Evolutionary conservation across 2,329 filamentous ascomycete genomes (phyloP).

Genomic region (Neopestalotiopsis rosae): DNA sequence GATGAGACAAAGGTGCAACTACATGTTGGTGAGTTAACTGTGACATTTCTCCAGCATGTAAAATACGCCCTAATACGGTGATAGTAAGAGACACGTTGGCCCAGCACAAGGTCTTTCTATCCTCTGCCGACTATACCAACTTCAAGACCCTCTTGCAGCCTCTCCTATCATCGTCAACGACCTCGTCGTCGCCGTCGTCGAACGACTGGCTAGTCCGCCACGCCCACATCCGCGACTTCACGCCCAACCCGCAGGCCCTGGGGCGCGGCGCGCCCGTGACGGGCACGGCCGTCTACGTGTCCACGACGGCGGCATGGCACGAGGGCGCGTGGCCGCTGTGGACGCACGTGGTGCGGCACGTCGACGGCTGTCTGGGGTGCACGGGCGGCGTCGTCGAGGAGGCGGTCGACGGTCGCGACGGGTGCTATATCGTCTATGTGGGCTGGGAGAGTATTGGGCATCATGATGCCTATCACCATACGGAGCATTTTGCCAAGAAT

Average conservation of each 20-base stretch:
- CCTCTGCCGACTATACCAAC: neutral
- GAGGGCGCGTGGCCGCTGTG: slow-evolving; percentile 27
- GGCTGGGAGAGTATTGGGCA: slow-evolving; percentile 39
- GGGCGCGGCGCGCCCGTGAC: neutral
- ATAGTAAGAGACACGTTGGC: slow-evolving; percentile 4
- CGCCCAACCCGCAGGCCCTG: neutral
- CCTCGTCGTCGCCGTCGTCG: too few species aligned
- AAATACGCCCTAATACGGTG: neutral
- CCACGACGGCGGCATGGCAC: slow-evolving; percentile 21
- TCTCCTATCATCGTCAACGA: neutral
- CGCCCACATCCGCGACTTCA: slow-evolving; percentile 8
- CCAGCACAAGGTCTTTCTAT: slow-evolving; percentile 7
- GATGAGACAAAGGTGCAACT: slow-evolving; percentile 14
- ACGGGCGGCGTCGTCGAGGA: slow-evolving; percentile 40
- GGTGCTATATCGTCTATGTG: slow-evolving; percentile 38
- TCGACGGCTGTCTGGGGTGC: slow-evolving; percentile 37
- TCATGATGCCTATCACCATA: slow-evolving; percentile 41
- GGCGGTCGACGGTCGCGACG: slow-evolving; percentile 31
- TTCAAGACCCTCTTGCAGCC: neutral
- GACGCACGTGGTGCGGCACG: slow-evolving; percentile 26
- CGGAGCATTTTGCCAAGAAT: slow-evolving; percentile 36
- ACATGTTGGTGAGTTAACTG: slow-evolving; percentile 1
- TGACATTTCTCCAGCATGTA: neutral
- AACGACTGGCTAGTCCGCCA: neutral
- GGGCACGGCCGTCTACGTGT: slow-evolving; percentile 39